Percentiles rank a stretch among this genome's conserved stretches.
These are phyloP conservation scores for Bassia scoparia DNA, from an alignment of 148 eudicot genomes.

Conservation along the genomic window DNA sequence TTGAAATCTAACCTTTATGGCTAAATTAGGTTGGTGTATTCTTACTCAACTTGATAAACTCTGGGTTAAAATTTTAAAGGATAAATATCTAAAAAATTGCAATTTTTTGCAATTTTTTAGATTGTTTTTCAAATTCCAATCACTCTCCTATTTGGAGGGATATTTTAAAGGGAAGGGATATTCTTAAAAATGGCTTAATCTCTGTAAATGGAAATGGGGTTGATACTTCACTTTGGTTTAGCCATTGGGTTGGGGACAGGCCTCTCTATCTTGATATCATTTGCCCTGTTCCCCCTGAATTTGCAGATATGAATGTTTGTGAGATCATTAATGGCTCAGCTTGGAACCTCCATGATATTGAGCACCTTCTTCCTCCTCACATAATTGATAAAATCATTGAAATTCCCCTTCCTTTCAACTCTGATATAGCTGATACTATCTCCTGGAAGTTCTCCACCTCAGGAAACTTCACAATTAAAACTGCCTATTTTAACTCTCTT, in stretches of 20 bases:
- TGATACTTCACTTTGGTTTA: neutral
- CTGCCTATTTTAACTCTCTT: no score
- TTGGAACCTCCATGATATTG: no score
- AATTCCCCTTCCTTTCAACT: no score
- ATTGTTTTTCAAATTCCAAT: no score
- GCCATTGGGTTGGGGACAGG: neutral
- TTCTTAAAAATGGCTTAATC: neutral
- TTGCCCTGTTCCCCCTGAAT: fast-evolving
- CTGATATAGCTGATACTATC: no score
- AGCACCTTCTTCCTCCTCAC: no score
- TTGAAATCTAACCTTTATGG: neutral
- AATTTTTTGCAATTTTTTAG: neutral
- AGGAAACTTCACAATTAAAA: no score
- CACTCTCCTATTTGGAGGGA: neutral
- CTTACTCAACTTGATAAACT: neutral
- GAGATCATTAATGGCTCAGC: no score
- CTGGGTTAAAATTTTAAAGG: neutral
- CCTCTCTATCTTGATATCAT: fast-evolving
- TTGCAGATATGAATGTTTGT: no score
- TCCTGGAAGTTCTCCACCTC: no score
- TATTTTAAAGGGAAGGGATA: neutral
- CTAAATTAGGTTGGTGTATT: neutral
- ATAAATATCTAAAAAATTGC: neutral
- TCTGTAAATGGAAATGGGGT: neutral
- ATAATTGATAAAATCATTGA: no score